Evolutionary conservation across 2,329 filamentous ascomycete species (phyloP), one percentile per base, ranked within the genome.

Genomic region (Cordyceps javanica): DNA sequence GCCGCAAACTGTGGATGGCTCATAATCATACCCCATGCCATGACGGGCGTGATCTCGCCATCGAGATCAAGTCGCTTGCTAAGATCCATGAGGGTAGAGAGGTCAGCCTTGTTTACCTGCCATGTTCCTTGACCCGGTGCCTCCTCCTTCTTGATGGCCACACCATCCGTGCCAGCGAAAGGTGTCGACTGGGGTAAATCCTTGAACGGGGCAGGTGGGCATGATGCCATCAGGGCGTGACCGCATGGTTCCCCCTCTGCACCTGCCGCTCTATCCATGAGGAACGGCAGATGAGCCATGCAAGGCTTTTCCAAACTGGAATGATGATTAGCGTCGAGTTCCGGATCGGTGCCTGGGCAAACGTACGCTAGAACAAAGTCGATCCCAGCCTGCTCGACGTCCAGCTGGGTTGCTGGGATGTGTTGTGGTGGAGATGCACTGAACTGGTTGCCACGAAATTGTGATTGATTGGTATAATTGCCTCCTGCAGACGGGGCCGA

Each of bases 161-260:
- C 25, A 3, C 55, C 68, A 60, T 77, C 72, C 52, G 66, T 67
- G 55, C 73, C 72, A 26, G 81, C 81, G 66, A 85, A 85, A 0
- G 81, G 80, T 28, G 80, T 75, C 11, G 81, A 76, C 42, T 72
- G 64, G 53, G 74, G 75, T 59, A 80, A 67, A 56, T 82, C 77
- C 53, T 75, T 66, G 59, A 81, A 80, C 3, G 80, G 77, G 62
- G 86, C 83, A 5, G 92, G 90, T 48, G 93, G 92, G 68, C 90
- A 96, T 16, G 89, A 89, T 16, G 90, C 89, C 93, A 97, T 97
- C 63, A 97, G 78, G 5, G 90, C 92, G 71, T 99, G 94, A 41
- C 93, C 94, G 62, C 89, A 93, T 42, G 89, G 79, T 59, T 88
- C 83, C 63, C 81, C 81, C 62, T 88, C 87, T 55, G 81, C 76